Conservation (phyloP, 257 asterid genomes). For the Gardenia jasminoides region DNA sequence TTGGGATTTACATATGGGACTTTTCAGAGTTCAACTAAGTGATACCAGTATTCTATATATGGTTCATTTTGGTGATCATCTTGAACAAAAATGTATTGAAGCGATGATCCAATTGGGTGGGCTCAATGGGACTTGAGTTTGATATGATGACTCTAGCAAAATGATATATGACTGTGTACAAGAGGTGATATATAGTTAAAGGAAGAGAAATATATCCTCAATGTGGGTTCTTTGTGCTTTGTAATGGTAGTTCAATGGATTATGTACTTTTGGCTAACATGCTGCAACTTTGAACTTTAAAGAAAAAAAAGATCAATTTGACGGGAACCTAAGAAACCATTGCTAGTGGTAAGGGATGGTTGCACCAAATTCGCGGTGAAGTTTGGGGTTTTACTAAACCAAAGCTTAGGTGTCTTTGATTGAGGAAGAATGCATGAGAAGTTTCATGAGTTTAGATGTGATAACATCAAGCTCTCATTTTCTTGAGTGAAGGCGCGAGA, state of each 20-base stretch:
- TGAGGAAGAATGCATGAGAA: conserved; percentile 15
- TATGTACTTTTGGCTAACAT: background rate
- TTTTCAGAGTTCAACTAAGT: too few species aligned
- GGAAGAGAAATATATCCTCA: background rate
- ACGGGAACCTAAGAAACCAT: background rate
- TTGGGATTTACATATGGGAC: too few species aligned
- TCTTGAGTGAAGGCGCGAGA: background rate
- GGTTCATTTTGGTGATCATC: too few species aligned
- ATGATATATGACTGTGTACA: background rate
- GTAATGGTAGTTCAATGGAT: background rate
- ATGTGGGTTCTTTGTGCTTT: conserved; percentile 5
- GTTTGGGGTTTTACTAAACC: background rate
- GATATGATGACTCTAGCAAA: background rate
- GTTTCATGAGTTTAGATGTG: conserved; percentile 4
- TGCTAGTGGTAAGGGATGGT: background rate
- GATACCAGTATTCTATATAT: too few species aligned
- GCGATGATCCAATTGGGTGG: background rate
- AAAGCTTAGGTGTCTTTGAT: conserved; percentile 13
- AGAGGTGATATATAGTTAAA: conserved; percentile 4
- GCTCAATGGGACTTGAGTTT: background rate
- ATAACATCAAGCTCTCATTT: background rate
- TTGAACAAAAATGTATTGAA: too few species aligned
- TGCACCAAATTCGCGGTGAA: conserved; percentile 25
- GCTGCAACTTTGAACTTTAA: background rate
- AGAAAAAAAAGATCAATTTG: background rate